phyloP scores from a whole-genome alignment of 2,329 filamentous ascomycete genomes.

The Ophiostoma perfectum region DNA sequence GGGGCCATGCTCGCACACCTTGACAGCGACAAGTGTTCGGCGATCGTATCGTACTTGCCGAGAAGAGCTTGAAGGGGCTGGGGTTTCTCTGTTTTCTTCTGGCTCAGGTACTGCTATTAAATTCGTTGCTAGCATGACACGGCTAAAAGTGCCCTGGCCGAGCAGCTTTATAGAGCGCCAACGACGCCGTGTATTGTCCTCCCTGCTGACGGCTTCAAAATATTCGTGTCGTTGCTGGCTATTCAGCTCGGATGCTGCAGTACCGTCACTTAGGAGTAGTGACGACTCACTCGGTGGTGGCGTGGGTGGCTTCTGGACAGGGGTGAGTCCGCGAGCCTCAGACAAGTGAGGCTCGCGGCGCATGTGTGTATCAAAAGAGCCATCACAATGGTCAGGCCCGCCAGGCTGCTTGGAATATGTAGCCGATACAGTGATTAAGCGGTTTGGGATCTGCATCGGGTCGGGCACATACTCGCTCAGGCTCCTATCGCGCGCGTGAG shows the following conservation, averaged over 20 bases:
- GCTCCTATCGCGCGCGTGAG: constrained; percentile 70
- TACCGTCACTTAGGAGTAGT: constrained; percentile 38
- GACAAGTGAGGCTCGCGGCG: constrained; percentile 78
- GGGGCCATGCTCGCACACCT: constrained; percentile 91
- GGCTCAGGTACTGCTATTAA: constrained; percentile 49
- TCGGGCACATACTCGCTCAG: constrained; percentile 84
- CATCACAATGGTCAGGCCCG: constrained; percentile 19
- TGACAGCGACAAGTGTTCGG: constrained; percentile 86
- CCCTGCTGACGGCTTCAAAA: constrained; percentile 63
- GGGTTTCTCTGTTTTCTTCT: constrained; percentile 34
- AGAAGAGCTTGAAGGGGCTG: constrained; percentile 34
- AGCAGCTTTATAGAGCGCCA: constrained; percentile 78
- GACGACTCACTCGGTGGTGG: constrained; percentile 76
- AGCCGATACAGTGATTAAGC: constrained; percentile 68
- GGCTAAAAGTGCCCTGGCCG: constrained; percentile 92
- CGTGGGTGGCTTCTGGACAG: constrained; percentile 63
- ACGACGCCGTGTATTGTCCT: constrained; percentile 62
- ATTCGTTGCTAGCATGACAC: constrained; percentile 84
- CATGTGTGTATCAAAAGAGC: constrained; percentile 37
- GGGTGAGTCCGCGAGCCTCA: constrained; percentile 66
- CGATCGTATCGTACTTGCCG: constrained; percentile 47
- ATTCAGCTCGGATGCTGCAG: constrained; percentile 38
- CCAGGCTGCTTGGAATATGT: constrained; percentile 45
- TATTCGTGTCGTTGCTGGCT: constrained; percentile 50
- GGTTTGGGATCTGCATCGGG: constrained; percentile 59